phyloP scores from a whole-genome alignment of 495 filamentous ascomycete species.

The Neurospora sp. region DNA sequence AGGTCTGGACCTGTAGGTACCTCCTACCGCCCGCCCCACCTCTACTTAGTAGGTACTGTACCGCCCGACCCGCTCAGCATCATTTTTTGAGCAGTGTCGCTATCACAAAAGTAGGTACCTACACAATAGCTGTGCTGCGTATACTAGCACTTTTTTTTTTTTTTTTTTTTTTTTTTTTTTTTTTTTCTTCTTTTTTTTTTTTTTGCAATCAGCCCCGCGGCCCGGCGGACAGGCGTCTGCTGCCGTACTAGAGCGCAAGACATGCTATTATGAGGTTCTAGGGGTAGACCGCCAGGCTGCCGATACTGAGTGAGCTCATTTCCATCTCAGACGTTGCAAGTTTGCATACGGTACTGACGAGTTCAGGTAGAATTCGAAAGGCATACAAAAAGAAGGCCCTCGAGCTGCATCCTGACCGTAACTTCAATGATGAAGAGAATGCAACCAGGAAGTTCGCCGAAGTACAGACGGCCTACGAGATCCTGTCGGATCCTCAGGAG shows the following conservation, averaged over 20 bases:
- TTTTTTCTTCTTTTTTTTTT: not conserved
- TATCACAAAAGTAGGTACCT: not conserved
- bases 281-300: constrained; percentile 58
- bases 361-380: constrained; percentile 65
- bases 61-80: not conserved
- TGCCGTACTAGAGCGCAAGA: constrained; percentile 38
- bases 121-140: not conserved
- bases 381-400: constrained; percentile 86
- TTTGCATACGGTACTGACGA: constrained; percentile 5
- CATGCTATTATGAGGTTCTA: constrained; percentile 88
- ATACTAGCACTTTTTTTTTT: not conserved
- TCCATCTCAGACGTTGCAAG: not conserved
- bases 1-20: not conserved
- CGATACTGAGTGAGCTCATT: constrained; percentile 65
- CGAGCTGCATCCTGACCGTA: constrained; percentile 90
- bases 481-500: constrained; percentile 91
- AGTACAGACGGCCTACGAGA: constrained; percentile 85
- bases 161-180: not conserved
- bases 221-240: constrained; percentile 14
- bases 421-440: constrained; percentile 74
- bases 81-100: not conserved
- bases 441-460: constrained; percentile 82
- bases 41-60: not conserved
- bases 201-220: constrained; percentile 48
- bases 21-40: not conserved